These are phyloP conservation scores for Apiotrichum siamense DNA, from an alignment of 1,284 basidiomycete species.

Conservation along the genomic window DNA sequence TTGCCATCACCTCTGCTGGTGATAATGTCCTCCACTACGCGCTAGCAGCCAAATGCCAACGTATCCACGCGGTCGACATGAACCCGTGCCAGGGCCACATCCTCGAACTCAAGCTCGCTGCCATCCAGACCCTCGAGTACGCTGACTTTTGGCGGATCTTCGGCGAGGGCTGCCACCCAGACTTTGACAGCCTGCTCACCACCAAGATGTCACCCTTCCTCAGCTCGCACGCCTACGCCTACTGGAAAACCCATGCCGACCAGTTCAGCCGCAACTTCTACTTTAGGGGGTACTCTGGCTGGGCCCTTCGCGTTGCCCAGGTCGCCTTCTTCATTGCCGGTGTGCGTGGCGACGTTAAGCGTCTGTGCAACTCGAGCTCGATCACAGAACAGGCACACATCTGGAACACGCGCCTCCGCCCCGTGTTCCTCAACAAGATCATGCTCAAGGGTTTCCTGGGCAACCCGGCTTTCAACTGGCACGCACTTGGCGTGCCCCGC, in stretches of 20 bases:
- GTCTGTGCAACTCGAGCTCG: slow-evolving; percentile 56
- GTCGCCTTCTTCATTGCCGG: slow-evolving; percentile 60
- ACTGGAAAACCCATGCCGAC: slow-evolving; percentile 64
- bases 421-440: slow-evolving; percentile 61
- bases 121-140: slow-evolving; percentile 59
- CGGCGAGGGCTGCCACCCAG: slow-evolving; percentile 59
- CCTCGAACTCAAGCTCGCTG: slow-evolving; percentile 71
- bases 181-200: slow-evolving; percentile 63
- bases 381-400: slow-evolving; percentile 61
- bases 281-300: slow-evolving; percentile 65
- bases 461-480: slow-evolving; percentile 70
- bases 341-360: slow-evolving; percentile 55
- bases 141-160: slow-evolving; percentile 69
- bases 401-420: slow-evolving; percentile 59
- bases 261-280: slow-evolving; percentile 67
- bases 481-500: slow-evolving; percentile 69
- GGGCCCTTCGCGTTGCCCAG: slow-evolving; percentile 62
- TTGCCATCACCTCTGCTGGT: slow-evolving; percentile 72
- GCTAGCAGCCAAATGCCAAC: slow-evolving; percentile 57
- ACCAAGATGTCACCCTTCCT: slow-evolving; percentile 63
- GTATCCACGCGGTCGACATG: slow-evolving; percentile 65
- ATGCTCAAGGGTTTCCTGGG: slow-evolving; percentile 59
- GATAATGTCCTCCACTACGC: slow-evolving; percentile 80
- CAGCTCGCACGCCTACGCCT: slow-evolving; percentile 53
- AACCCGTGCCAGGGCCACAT: slow-evolving; percentile 66